Conservation (phyloP, 108 stramenopile genomes). For the Nannochloropsis salina region DNA sequence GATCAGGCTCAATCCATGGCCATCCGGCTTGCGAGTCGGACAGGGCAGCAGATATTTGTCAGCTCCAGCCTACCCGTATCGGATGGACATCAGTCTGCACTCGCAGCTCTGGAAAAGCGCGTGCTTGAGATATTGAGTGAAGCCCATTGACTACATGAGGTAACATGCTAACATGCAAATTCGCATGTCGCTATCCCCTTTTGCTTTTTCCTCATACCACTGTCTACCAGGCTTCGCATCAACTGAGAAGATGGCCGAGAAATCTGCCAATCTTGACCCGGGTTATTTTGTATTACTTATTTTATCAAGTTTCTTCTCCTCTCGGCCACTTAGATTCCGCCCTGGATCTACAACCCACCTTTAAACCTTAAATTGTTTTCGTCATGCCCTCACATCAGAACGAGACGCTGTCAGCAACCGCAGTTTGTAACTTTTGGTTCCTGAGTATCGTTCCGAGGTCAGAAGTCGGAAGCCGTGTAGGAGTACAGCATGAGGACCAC, state of each 20-base stretch:
- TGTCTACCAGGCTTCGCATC: too few species aligned
- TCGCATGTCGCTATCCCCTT: too few species aligned
- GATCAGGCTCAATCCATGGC: not conserved
- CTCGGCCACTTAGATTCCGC: not conserved
- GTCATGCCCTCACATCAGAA: not conserved
- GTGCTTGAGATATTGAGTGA: not conserved
- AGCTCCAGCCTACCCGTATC: not conserved
- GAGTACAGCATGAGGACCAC: not conserved
- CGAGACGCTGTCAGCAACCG: not conserved
- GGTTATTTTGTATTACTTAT: too few species aligned
- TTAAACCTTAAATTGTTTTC: too few species aligned
- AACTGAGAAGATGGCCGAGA: too few species aligned
- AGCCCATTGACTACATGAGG: not conserved
- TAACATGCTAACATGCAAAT: too few species aligned
- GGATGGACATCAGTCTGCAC: not conserved
- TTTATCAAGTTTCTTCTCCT: not conserved
- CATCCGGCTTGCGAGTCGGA: not conserved
- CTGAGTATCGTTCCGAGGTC: not conserved
- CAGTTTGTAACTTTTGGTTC: not conserved
- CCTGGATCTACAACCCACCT: not conserved
- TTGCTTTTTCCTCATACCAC: too few species aligned
- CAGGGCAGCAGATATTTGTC: not conserved
- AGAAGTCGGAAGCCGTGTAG: not conserved
- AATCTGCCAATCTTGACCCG: too few species aligned
- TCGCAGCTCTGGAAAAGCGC: not conserved